These are phyloP conservation scores for Chrysochromulina tobinii DNA, from an alignment of 78 protist species.

Conservation along the genomic window DNA sequence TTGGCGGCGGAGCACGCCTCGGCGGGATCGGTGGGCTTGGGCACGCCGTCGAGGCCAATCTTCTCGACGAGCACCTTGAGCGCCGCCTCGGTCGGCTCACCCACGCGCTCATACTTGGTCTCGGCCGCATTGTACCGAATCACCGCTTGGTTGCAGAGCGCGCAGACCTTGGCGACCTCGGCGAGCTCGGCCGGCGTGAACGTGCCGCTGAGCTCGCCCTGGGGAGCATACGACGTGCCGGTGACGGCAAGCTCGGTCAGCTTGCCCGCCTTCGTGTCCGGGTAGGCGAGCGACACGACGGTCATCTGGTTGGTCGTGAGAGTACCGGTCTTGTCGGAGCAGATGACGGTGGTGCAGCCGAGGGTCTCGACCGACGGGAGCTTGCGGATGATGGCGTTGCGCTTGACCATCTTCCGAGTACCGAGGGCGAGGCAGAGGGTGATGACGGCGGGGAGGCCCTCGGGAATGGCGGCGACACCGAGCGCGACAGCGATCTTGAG, in stretches of 20 bases:
- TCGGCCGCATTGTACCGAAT: background rate
- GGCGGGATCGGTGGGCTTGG: background rate
- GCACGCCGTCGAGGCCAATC: slow-evolving; percentile 29
- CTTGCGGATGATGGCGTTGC: slow-evolving; percentile 83
- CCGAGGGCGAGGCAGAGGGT: slow-evolving; percentile 88
- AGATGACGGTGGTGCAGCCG: slow-evolving; percentile 89
- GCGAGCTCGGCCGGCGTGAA: background rate
- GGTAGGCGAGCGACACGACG: slow-evolving; percentile 26
- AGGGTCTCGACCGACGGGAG: slow-evolving; percentile 93
- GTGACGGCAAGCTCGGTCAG: background rate
- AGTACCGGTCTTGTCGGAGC: slow-evolving; percentile 98
- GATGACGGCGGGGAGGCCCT: slow-evolving; percentile 93
- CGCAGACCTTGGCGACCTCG: slow-evolving; percentile 12
- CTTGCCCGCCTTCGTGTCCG: background rate
- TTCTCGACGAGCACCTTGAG: slow-evolving; percentile 66
- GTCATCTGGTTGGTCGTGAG: slow-evolving; percentile 91
- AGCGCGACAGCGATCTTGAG: slow-evolving; percentile 83
- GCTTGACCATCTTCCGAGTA: slow-evolving; percentile 71
- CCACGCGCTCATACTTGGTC: slow-evolving; percentile 34
- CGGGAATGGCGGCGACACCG: slow-evolving; percentile 93
- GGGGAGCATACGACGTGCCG: slow-evolving; percentile 44
- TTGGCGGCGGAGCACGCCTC: background rate
- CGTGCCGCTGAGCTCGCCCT: background rate
- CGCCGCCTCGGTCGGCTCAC: slow-evolving; percentile 73
- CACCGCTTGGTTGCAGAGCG: slow-evolving; percentile 62